phyloP scores from a whole-genome alignment of 257 asterid species.

The Nicotiana attenuata region DNA sequence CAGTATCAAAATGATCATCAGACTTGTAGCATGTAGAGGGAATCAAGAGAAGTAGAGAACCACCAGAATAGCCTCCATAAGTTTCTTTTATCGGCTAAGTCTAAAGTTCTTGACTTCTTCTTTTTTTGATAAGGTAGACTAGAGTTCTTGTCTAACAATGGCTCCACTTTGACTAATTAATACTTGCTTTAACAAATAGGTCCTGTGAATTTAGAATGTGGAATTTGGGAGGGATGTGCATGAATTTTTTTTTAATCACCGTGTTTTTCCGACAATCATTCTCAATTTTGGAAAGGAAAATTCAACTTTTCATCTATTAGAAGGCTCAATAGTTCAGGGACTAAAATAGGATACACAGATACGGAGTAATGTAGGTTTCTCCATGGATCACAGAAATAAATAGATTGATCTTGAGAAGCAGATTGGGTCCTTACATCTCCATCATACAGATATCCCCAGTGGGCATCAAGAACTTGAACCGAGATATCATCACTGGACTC shows the following conservation, averaged over 20 bases:
- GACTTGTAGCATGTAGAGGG: background rate
- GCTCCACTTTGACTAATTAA: background rate
- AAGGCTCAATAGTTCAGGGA: background rate
- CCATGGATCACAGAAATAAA: background rate
- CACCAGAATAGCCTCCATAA: slow-evolving; percentile 5
- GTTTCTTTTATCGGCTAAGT: background rate
- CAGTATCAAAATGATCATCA: slow-evolving; percentile 18
- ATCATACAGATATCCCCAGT: slow-evolving; percentile 81
- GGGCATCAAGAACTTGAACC: slow-evolving; percentile 69
- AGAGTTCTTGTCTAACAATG: background rate
- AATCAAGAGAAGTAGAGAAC: background rate
- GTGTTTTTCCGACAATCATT: background rate
- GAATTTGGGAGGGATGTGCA: background rate
- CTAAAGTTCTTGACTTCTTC: background rate
- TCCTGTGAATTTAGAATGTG: background rate
- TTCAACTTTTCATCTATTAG: background rate
- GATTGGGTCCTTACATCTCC: slow-evolving; percentile 58
- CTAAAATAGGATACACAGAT: background rate
- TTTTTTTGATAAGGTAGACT: background rate
- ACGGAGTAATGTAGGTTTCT: background rate
- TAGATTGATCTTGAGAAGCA: background rate
- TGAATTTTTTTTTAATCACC: too few species aligned
- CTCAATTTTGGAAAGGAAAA: background rate
- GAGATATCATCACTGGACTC: slow-evolving; percentile 49
- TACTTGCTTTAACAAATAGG: slow-evolving; percentile 6